These are phyloP conservation scores for Mycena vitilis DNA, from an alignment of 768 basidiomycete species.

Conservation along the genomic window DNA sequence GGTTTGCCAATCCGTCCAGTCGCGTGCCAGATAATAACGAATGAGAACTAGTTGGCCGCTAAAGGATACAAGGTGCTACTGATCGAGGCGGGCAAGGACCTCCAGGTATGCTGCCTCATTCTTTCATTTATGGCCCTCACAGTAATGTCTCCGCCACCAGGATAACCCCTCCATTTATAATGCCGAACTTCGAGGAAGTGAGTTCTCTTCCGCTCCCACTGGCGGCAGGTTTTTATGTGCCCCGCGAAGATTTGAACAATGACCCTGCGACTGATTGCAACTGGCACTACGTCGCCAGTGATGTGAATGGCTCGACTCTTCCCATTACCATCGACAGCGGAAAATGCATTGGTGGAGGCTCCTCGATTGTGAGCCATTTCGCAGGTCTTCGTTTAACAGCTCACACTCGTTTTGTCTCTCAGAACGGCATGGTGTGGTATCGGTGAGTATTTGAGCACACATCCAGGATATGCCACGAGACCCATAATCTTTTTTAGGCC, in stretches of 20 bases:
- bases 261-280: slow-evolving; percentile 33
- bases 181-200: slow-evolving; percentile 29
- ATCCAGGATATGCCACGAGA: neutral
- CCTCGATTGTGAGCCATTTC: slow-evolving; percentile 26
- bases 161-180: slow-evolving; percentile 30
- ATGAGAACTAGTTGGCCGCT: slow-evolving; percentile 22
- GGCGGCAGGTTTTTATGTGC: neutral
- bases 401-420: neutral
- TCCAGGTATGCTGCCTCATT: too few relatives aligned
- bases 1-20: neutral
- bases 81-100: slow-evolving; percentile 32
- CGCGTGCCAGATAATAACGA: neutral
- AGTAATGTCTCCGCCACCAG: slow-evolving; percentile 1
- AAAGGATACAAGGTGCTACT: slow-evolving; percentile 29
- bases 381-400: neutral
- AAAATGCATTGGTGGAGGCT: slow-evolving; percentile 28
- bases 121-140: too few relatives aligned
- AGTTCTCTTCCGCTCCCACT: neutral
- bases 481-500: slow-evolving; percentile 11
- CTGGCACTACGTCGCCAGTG: slow-evolving; percentile 29
- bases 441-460: neutral
- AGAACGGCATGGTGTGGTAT: slow-evolving; percentile 37
- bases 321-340: slow-evolving; percentile 30
- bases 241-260: slow-evolving; percentile 6
- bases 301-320: slow-evolving; percentile 22